Percentiles rank a stretch among this genome's conserved stretches.
These are phyloP conservation scores for Cenchrus purpureus DNA, from an alignment of 176 grass and related monocot species.

Conservation along the genomic window DNA sequence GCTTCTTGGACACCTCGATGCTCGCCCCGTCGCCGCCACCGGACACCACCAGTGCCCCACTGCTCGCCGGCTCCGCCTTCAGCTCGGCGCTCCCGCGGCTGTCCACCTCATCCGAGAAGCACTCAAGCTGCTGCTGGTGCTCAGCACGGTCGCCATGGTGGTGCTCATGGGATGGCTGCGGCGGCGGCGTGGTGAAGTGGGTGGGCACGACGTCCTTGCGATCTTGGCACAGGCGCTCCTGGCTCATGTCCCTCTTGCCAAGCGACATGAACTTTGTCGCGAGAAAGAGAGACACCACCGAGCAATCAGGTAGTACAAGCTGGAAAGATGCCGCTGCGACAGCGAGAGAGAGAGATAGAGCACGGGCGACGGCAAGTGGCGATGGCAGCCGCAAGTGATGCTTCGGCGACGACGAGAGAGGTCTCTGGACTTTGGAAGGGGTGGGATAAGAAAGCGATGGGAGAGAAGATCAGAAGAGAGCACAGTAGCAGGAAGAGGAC, in stretches of 20 bases:
- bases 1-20: constrained; percentile 75
- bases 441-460: constrained; percentile 43
- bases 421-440: constrained; percentile 21
- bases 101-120: constrained; percentile 81
- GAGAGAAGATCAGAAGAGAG: constrained; percentile 24
- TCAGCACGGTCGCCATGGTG: constrained; percentile 19
- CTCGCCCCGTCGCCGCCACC: constrained; percentile 64
- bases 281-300: constrained; percentile 8
- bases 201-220: constrained; percentile 44
- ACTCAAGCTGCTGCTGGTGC: constrained; percentile 54
- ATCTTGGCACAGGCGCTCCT: constrained; percentile 67
- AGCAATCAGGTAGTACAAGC: constrained; percentile 15
- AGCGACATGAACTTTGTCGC: constrained; percentile 49
- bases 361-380: constrained; percentile 24
- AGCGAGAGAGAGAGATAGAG: constrained; percentile 6
- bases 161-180: neutral
- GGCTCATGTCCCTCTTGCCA: constrained; percentile 49
- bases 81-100: constrained; percentile 54
- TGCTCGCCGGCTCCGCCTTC: constrained; percentile 43
- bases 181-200: constrained; percentile 46
- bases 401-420: constrained; percentile 7
- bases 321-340: constrained; percentile 18
- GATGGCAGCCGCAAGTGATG: neutral
- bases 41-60: constrained; percentile 22
- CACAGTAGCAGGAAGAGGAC: constrained; percentile 22